Conservation (phyloP, 73 alveolate species). For the Blepharisma japonicum region DNA sequence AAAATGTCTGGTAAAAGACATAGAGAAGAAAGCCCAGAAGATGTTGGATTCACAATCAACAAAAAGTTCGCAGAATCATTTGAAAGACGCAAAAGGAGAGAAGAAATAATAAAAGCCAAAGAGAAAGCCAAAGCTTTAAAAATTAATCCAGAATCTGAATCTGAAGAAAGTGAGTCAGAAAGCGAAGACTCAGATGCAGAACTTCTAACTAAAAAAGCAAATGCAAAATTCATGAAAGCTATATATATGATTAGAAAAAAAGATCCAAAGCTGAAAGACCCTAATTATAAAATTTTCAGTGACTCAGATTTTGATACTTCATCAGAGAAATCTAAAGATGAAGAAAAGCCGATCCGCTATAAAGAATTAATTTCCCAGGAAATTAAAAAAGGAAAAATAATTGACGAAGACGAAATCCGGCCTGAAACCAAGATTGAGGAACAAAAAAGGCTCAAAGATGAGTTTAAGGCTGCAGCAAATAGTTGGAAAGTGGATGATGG, state of each 20-base stretch:
- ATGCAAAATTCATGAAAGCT: conserved; percentile 53
- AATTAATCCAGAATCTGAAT: conserved; percentile 14
- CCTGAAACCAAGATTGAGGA: conserved; percentile 38
- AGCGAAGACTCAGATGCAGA: conserved; percentile 63
- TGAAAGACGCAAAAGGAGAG: not conserved
- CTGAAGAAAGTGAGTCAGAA: conserved; percentile 32
- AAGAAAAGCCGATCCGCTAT: conserved; percentile 42
- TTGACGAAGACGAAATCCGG: conserved; percentile 1
- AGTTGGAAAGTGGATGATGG: not conserved
- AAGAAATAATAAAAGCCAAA: conserved; percentile 18
- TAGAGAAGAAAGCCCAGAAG: too few relatives aligned
- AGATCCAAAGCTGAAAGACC: conserved; percentile 49
- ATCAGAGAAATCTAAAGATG: conserved; percentile 21
- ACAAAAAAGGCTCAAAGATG: conserved; percentile 43
- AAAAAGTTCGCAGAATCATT: conserved; percentile 24
- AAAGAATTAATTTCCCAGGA: conserved; percentile 42
- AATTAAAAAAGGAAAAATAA: conserved; percentile 17
- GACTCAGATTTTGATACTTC: conserved; percentile 47
- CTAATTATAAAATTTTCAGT: conserved; percentile 16
- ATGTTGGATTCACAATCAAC: not conserved
- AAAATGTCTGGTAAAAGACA: too few relatives aligned
- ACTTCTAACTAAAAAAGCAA: conserved; percentile 41
- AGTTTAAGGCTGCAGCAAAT: conserved; percentile 37
- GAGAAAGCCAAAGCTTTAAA: conserved; percentile 2
- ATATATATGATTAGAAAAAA: conserved; percentile 48